A percentile compares a stretch with the other conserved stretches of the same genome.
Conservation (phyloP, 2,329 filamentous ascomycete species). For the Cytospora mali region DNA sequence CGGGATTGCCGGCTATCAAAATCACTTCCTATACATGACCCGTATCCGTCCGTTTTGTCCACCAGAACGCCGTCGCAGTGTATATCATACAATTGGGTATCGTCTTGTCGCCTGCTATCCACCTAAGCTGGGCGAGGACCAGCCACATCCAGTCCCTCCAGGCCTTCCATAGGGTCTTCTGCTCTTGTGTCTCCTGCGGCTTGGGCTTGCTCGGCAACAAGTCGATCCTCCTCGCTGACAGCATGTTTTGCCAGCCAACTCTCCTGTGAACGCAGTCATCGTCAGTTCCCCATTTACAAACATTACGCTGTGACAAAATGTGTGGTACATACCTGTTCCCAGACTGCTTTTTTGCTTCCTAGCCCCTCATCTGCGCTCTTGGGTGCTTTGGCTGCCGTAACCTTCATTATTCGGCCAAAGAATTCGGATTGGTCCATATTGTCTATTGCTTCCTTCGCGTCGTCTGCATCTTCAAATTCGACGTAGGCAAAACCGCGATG, state of each 20-base stretch:
- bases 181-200: conserved; percentile 53
- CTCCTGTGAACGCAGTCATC: conserved; percentile 61
- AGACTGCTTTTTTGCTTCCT: conserved; percentile 90
- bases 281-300: conserved; percentile 25
- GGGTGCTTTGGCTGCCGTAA: conserved; percentile 87
- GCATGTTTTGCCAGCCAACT: conserved; percentile 90
- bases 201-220: conserved; percentile 58
- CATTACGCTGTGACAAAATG: neutral
- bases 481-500: conserved; percentile 97
- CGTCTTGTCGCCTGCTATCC: conserved; percentile 28
- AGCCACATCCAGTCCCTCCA: conserved; percentile 91
- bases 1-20: conserved; percentile 18
- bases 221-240: conserved; percentile 76
- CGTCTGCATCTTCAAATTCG: conserved; percentile 83
- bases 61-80: conserved; percentile 53
- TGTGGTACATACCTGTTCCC: conserved; percentile 80
- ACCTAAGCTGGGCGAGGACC: conserved; percentile 76
- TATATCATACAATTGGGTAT: conserved; percentile 31
- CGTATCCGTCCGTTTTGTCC: conserved; percentile 24
- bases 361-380: conserved; percentile 87
- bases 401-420: conserved; percentile 89
- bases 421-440: conserved; percentile 99
- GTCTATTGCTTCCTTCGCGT: conserved; percentile 94
- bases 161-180: conserved; percentile 91
- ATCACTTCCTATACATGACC: conserved; percentile 28